These are phyloP conservation scores for Teratosphaeriaceae sp. DNA, from an alignment of 2,329 filamentous ascomycete genomes.

Conservation along the genomic window DNA sequence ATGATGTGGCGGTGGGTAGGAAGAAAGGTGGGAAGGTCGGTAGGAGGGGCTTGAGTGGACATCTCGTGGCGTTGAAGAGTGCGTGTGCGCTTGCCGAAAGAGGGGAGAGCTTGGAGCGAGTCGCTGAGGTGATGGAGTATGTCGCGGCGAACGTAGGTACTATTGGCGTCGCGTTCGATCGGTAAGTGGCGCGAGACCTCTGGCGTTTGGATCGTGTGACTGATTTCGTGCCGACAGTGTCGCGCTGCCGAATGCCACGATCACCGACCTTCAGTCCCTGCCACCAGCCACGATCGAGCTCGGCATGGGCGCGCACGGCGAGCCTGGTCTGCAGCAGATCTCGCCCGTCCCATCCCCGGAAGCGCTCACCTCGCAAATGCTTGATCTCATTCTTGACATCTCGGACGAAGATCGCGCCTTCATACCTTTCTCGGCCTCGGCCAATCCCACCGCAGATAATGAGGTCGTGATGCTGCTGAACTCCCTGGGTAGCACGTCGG, in stretches of 20 bases:
- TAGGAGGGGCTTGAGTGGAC: constrained; percentile 82
- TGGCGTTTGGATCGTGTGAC: background rate
- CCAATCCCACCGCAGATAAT: constrained; percentile 31
- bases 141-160: constrained; percentile 72
- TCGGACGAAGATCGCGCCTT: constrained; percentile 65
- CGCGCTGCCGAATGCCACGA: constrained; percentile 41
- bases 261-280: constrained; percentile 73
- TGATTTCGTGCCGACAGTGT: constrained; percentile 16
- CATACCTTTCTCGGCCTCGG: constrained; percentile 52
- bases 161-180: constrained; percentile 76
- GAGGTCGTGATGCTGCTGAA: constrained; percentile 65
- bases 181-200: background rate
- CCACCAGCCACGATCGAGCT: constrained; percentile 72
- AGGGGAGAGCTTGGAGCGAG: constrained; percentile 58
- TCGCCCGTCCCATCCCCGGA: constrained; percentile 36
- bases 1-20: constrained; percentile 85
- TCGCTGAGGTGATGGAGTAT: constrained; percentile 64
- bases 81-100: constrained; percentile 72
- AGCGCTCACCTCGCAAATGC: constrained; percentile 50
- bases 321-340: constrained; percentile 35
- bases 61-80: constrained; percentile 87
- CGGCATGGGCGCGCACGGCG: constrained; percentile 70
- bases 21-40: constrained; percentile 84
- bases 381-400: constrained; percentile 56
- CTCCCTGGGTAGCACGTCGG: constrained; percentile 54